Base-by-base conservation (phyloP, 2,329 filamentous ascomycete genomes). In the Stachybotrys elegans region DNA sequence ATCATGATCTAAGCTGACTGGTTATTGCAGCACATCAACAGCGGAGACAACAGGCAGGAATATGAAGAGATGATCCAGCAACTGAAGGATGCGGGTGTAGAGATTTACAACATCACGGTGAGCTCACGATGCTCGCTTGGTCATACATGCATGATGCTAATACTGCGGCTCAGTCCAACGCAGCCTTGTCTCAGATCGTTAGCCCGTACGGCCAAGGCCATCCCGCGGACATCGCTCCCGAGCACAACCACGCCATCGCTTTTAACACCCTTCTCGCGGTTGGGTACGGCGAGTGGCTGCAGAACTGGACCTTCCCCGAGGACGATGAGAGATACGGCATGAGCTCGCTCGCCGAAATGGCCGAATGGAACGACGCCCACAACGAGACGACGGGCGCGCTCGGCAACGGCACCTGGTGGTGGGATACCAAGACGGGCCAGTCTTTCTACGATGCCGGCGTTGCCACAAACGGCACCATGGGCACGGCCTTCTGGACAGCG, bases 331-430 rank as follows among this genome's bases (percentile, higher is more conserved):
- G 51, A 1, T 34, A 42, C n/a, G 43, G 42, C 17, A 53, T 53
- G 48, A 46, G 20, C 16, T 40, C 35, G 9, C 46, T 54, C 11
- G 23, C 47, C 2, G 43, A 51, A 13, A 51, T 54, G 42, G 47
- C 45, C 1, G 42, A 38, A 6, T 54, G 51, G 50, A 54, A 53
- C 27, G 25, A 41, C n/a, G 50, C 51, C 12, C 42, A 53, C 23
- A 51, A 52, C 23, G 38, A 27, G 2, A 48, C 47, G 6, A 51
- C 50, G 1, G 50, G 50, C 4, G 32, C 48, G 9, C 41, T 52
- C 5, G 50, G 51, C 2, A 49, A 51, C 29, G 29, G 36, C 25
- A 51, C 48, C n/a, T 52, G 50, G 50, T 53, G 51, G 50, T 49
- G 34, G 27, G 46, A 52, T 20, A 46, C 43, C 1, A 20, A 19